Percentiles rank a stretch among this genome's conserved stretches.
phyloP scores from a whole-genome alignment of 441 rosid genomes.

The Bruguiera hainesii region DNA sequence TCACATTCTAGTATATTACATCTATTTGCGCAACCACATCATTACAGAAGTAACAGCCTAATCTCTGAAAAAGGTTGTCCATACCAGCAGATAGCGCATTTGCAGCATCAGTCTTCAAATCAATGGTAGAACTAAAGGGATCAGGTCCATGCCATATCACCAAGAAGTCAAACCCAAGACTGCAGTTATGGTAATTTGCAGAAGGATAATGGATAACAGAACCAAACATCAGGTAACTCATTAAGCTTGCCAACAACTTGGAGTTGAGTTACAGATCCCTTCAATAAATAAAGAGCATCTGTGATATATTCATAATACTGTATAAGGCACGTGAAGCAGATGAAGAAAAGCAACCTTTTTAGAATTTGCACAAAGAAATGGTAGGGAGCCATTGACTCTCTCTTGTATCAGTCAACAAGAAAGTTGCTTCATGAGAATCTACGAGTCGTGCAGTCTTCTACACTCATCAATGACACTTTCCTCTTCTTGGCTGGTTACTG shows the following conservation, averaged over 20 bases:
- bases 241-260: neutral
- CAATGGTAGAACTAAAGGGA: conserved; percentile 40
- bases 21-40: conserved; percentile 93
- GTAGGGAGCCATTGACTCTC: conserved; percentile 98
- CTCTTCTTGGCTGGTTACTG: conserved; percentile 71
- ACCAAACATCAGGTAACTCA: neutral
- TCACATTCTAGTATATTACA: conserved; percentile 37
- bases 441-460: conserved; percentile 55
- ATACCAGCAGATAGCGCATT: conserved; percentile 32
- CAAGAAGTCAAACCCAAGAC: conserved; percentile 92
- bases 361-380: conserved; percentile 64
- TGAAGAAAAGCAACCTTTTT: conserved; percentile 54
- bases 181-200: conserved; percentile 80
- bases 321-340: neutral
- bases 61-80: conserved; percentile 50
- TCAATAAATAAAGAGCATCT: neutral
- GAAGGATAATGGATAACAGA: conserved; percentile 15
- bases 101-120: conserved; percentile 26
- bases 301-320: neutral
- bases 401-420: conserved; percentile 93
- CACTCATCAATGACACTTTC: conserved; percentile 68
- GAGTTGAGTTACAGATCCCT: neutral
- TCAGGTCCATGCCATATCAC: conserved; percentile 96
- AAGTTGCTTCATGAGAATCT: conserved; percentile 80
- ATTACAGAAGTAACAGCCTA: conserved; percentile 96